phyloP scores from a whole-genome alignment of 306 rosid species.

The Trifolium repens region DNA sequence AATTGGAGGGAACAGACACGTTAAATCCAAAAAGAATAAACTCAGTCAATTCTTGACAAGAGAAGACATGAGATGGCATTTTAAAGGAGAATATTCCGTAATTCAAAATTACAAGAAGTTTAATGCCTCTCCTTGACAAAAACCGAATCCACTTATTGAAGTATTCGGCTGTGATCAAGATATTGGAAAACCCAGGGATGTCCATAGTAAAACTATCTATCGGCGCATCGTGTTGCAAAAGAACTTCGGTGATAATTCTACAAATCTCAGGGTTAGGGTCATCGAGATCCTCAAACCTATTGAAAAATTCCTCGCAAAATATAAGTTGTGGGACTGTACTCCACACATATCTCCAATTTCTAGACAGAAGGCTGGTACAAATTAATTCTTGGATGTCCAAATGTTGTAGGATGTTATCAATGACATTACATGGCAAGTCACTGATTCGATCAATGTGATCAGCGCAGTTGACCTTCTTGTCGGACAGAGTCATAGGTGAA shows the following conservation, averaged over 20 bases:
- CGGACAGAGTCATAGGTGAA: not conserved
- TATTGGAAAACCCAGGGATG: accelerated
- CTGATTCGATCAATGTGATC: conserved; percentile 26
- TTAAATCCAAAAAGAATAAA: not conserved
- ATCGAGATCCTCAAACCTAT: no score
- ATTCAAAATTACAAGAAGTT: not conserved
- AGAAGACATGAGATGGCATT: conserved; percentile 36
- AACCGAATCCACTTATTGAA: conserved; percentile 17
- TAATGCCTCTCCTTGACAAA: conserved; percentile 20
- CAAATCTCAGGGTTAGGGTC: not conserved
- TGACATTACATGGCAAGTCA: conserved; percentile 28
- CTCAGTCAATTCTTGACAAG: conserved; percentile 4
- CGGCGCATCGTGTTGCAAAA: conserved; percentile 6
- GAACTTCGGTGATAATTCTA: not conserved
- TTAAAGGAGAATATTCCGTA: not conserved
- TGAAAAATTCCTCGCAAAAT: not conserved
- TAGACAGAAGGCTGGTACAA: not conserved
- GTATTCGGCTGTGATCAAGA: not conserved
- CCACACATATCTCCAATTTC: conserved; percentile 33
- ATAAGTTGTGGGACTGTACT: not conserved
- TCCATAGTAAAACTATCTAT: conserved; percentile 7
- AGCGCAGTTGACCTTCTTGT: not conserved
- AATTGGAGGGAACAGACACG: not conserved
- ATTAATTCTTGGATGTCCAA: conserved; percentile 7
- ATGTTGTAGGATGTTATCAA: conserved; percentile 5